Evolutionary conservation across 441 rosid species (phyloP).

Genomic region (Arabidopsis hybrid): DNA sequence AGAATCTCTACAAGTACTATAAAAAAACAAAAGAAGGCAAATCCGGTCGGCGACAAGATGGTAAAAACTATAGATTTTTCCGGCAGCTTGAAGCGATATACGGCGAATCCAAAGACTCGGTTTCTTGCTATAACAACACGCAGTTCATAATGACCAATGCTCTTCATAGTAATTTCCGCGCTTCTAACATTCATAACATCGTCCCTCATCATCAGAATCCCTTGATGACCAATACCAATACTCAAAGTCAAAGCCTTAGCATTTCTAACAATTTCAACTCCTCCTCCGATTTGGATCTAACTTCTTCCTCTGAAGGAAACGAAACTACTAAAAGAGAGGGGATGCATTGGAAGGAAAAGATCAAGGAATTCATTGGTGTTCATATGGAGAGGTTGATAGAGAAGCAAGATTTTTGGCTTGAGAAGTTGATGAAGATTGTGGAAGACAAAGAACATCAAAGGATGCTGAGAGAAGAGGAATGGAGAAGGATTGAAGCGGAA

Average conservation of each 20-base stretch:
- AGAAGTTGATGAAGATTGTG: slow-evolving; percentile 60
- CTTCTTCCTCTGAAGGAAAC: slow-evolving; percentile 60
- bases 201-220: slow-evolving; percentile 8
- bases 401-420: slow-evolving; percentile 80
- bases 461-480: slow-evolving; percentile 66
- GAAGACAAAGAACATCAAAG: slow-evolving; percentile 76
- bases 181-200: not conserved
- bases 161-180: slow-evolving; percentile 34
- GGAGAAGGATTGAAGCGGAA: slow-evolving; percentile 69
- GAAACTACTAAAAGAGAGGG: slow-evolving; percentile 52
- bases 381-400: slow-evolving; percentile 77
- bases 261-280: slow-evolving; percentile 58
- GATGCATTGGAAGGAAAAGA: slow-evolving; percentile 61
- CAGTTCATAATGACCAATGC: slow-evolving; percentile 43
- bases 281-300: slow-evolving; percentile 54
- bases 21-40: slow-evolving; percentile 90
- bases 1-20: slow-evolving; percentile 83
- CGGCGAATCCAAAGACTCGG: slow-evolving; percentile 60
- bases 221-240: slow-evolving; percentile 26
- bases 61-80: slow-evolving; percentile 85
- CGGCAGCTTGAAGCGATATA: slow-evolving; percentile 86
- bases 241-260: slow-evolving; percentile 68
- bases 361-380: slow-evolving; percentile 65
- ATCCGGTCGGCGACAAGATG: slow-evolving; percentile 82
- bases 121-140: slow-evolving; percentile 26